These are phyloP conservation scores for Aspergillus pseudoglaucus DNA, from an alignment of 2,329 filamentous ascomycete species.

Conservation along the genomic window DNA sequence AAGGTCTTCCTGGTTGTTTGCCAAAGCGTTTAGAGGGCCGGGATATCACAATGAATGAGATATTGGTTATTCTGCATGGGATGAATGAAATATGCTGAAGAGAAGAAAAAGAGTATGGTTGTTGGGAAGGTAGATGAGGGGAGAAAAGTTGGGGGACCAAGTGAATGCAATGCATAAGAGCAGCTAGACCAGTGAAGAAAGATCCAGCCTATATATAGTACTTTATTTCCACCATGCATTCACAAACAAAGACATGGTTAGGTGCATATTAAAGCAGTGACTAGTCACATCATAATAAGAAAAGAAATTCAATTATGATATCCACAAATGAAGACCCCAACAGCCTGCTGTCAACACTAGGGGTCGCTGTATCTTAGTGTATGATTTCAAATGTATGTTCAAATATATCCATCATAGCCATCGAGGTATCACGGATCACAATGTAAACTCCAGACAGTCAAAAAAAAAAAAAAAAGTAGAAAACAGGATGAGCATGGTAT, in stretches of 20 bases:
- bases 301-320: not conserved
- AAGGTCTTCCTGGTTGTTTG: no score
- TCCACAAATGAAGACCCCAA: not conserved
- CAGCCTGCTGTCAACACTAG: not conserved
- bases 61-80: no score
- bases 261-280: not conserved
- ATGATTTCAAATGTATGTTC: slow-evolving; percentile 4
- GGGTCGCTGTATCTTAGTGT: not conserved
- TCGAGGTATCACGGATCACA: not conserved
- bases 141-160: not conserved
- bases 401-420: slow-evolving; percentile 2
- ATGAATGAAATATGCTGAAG: not conserved
- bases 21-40: no score
- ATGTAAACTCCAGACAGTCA: not conserved
- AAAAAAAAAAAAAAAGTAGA: not conserved
- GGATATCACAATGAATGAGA: not conserved
- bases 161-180: not conserved
- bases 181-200: not conserved
- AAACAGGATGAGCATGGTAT: slow-evolving; percentile 1
- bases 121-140: no score
- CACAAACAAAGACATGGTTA: not conserved
- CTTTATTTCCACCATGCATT: not conserved
- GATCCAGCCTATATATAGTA: not conserved
- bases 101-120: not conserved
- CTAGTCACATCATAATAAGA: not conserved